Base-by-base conservation (phyloP, 108 stramenopile species). In the Phaeodactylum tricornutum region DNA sequence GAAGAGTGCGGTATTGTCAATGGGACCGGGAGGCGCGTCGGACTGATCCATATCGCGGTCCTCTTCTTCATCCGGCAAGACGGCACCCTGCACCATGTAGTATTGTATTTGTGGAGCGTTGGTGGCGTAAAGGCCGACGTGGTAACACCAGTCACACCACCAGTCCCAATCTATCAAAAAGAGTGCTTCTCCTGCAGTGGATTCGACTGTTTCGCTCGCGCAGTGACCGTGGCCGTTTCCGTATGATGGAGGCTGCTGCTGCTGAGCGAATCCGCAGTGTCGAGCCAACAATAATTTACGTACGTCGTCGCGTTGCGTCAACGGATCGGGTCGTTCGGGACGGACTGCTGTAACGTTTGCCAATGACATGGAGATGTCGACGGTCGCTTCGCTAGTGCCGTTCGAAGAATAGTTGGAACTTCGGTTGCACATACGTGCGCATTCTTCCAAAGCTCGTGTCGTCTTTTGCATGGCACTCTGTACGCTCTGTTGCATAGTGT, bases 121-220 rank as follows among this genome's bases (percentile, higher is more conserved):
- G 20, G 40, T 41, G 0, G 36, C 26, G 21, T 16, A 2, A 22
- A 40, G 23, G 1, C 20, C 51, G 14, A 79, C 79, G 37, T 84
- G 35, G 19, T 40, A 43, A 53, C 86, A 88, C 81, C 81, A 88
- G 4, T 40, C 19, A 21, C 53, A 55, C 81, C 81, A 88, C 86
- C 86, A 88, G 3, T 68, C 17, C 72, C 74, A 80, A 49, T 83
- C 53, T n/a, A 88, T 21, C 12, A 88, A 36, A 45, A 70, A 80
- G 35, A 74, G 81, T 4, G 79, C 79, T 50, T 88, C 86, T 4
- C 76, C 79, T 20, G 29, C 50, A 6, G 43, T 40, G 2, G 34
- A 45, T 47, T 32, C 43, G 24, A 34, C 19, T 19, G 24, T 34
- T 4, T 12, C 7, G 1, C 30, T 22, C 19, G 26, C n/a, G 29